Evolutionary conservation across 1,284 basidiomycete genomes (phyloP).

Genomic region (Filobasidium uniguttulatum): DNA sequence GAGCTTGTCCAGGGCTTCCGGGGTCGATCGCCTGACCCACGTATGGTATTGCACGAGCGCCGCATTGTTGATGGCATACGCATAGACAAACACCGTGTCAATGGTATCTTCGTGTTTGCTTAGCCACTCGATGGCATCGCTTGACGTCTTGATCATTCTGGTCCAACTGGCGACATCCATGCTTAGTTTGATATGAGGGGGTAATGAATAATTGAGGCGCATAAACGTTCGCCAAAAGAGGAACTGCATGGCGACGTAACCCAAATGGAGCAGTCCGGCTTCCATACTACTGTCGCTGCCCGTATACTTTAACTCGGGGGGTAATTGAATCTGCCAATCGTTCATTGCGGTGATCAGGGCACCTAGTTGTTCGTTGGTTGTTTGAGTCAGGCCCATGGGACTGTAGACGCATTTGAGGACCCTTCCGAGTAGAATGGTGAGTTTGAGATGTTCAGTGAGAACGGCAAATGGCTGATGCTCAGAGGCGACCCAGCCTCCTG

Average conservation of each 20-base stretch:
- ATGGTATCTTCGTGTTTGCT: conserved; percentile 64
- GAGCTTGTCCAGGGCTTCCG: conserved; percentile 56
- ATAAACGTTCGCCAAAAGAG: conserved; percentile 81
- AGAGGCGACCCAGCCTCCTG: conserved; percentile 42
- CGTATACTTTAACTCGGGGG: conserved; percentile 55
- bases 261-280: conserved; percentile 61
- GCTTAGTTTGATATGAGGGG: conserved; percentile 67
- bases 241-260: conserved; percentile 66
- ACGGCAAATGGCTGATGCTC: conserved; percentile 36
- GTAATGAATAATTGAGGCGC: conserved; percentile 78
- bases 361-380: conserved; percentile 62
- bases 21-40: conserved; percentile 69
- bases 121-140: conserved; percentile 78
- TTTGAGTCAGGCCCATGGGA: conserved; percentile 67
- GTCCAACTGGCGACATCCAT: conserved; percentile 69
- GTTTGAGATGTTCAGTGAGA: conserved; percentile 61
- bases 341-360: conserved; percentile 59
- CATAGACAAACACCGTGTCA: conserved; percentile 71
- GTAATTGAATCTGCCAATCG: conserved; percentile 59
- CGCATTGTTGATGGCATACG: conserved; percentile 79
- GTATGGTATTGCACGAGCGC: conserved; percentile 80
- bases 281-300: conserved; percentile 47
- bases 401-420: conserved; percentile 84
- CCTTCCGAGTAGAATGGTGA: conserved; percentile 72
- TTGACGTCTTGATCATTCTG: conserved; percentile 53